phyloP scores from a whole-genome alignment of 495 filamentous ascomycete genomes.

The Pyrenopolyporus hunteri region DNA sequence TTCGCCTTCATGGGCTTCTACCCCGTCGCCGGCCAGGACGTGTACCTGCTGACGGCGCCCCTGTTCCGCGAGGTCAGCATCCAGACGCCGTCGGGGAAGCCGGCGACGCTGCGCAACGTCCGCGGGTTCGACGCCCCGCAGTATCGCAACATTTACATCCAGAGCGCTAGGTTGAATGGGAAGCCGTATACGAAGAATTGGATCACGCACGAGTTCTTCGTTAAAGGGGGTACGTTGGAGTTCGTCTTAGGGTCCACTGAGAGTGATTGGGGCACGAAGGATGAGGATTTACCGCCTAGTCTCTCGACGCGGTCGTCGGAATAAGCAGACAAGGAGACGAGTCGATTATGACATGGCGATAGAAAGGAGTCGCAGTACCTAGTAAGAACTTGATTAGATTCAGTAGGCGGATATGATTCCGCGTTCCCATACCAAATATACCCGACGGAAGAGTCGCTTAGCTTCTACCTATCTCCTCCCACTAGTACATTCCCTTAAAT shows the following conservation, averaged over 20 bases:
- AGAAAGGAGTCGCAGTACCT: too few species aligned
- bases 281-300: slow-evolving; percentile 71
- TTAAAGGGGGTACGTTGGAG: slow-evolving; percentile 68
- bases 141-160: slow-evolving; percentile 69
- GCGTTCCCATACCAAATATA: too few species aligned
- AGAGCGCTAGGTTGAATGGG: slow-evolving; percentile 69
- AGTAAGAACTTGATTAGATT: too few species aligned
- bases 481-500: too few species aligned
- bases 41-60: slow-evolving; percentile 71
- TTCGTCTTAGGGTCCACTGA: slow-evolving; percentile 67
- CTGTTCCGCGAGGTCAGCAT: slow-evolving; percentile 70
- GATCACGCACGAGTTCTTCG: slow-evolving; percentile 77
- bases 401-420: too few species aligned
- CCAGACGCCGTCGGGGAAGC: slow-evolving; percentile 60
- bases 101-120: slow-evolving; percentile 62
- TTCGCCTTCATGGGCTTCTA: slow-evolving; percentile 76
- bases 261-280: slow-evolving; percentile 69
- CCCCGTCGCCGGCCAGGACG: slow-evolving; percentile 75
- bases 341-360: neutral
- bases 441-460: too few species aligned
- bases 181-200: slow-evolving; percentile 68
- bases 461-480: too few species aligned
- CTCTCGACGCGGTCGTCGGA: slow-evolving; percentile 45
- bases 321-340: neutral
- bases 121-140: slow-evolving; percentile 63